Evolutionary conservation across 495 filamentous ascomycete species (phyloP).

Genomic region (Parachaetomium inaequale): DNA sequence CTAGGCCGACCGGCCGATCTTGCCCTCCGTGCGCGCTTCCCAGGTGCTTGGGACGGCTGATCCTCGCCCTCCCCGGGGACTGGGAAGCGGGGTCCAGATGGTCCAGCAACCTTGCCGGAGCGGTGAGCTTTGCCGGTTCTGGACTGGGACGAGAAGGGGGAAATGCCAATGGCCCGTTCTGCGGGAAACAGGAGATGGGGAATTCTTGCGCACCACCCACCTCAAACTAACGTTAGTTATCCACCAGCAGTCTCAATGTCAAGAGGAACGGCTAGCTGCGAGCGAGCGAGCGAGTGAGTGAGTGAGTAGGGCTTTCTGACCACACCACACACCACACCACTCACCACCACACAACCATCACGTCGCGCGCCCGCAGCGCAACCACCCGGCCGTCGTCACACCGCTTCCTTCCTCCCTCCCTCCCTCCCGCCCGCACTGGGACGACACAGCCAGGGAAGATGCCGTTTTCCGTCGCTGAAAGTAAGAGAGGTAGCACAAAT

Average conservation of each 20-base stretch:
- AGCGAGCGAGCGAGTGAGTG: not conserved
- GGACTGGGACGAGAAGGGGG: not conserved
- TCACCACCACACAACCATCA: too few relatives aligned
- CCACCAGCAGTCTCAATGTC: too few relatives aligned
- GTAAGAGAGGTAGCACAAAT: too few relatives aligned
- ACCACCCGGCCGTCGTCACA: constrained; percentile 2
- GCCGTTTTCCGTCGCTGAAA: too few relatives aligned
- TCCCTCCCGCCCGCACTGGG: too few relatives aligned
- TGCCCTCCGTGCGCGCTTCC: not conserved
- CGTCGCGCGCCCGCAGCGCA: too few relatives aligned
- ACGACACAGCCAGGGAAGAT: too few relatives aligned
- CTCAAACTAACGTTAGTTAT: not conserved
- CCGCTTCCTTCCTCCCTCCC: not conserved
- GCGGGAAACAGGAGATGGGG: not conserved
- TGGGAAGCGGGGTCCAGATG: not conserved
- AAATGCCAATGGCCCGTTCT: not conserved
- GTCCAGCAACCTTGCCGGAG: not conserved
- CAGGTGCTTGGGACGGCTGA: not conserved
- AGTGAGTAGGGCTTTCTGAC: too few relatives aligned
- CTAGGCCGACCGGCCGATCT: not conserved
- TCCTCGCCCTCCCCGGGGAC: not conserved
- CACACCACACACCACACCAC: not conserved
- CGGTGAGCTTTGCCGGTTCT: not conserved
- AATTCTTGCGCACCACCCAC: constrained; percentile 6
- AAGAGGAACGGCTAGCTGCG: not conserved